Evolutionary conservation across 2,329 filamentous ascomycete species (phyloP), one percentile per base, ranked within the genome.

Genomic region (Epichloe brachyelytri): DNA sequence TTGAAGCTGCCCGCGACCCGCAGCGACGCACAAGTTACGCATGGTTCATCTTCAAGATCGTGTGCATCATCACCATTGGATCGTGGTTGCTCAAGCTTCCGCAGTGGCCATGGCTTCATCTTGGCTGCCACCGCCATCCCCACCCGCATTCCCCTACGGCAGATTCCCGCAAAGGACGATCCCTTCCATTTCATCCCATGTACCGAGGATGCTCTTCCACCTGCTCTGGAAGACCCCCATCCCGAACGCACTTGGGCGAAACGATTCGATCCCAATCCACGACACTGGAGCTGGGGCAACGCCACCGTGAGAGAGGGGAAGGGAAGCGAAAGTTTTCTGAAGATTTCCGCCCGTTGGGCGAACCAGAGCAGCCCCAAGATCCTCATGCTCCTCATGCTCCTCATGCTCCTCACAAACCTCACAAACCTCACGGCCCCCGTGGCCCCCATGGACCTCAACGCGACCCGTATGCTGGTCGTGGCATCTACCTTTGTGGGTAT

Each of bases 101-200:
- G 34, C 52, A 46, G 7, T 52, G 41, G 15, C 47, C 44, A 46
- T 48, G 46, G 50, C 49, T 43, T 43, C 54, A 51, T 33, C 39
- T 37, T 11, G 26, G 47, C 47, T 52, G 49, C 41, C 55, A 48
- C 19, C 48, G 45, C 34, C 55, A 51, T 48, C 8, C 22, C 37
- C 43, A 20, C 8, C 44, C 30, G 11, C 39, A 26, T 19, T 53
- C 53, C 51, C 54, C 1, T 57, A 56, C 41, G 56, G 57, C 14
- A 30, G 10, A 10, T 75, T 74, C 49, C 73, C 73, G 0, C 51
- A 56, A 15, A 63, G 3, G 57, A 64, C n/a, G 73, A 77, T 48
- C 65, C 70, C 1, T 75, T 77, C 51, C 70, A 54, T 6, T 71
- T 75, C 56, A 60, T 75, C 2, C 73, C 74, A 3, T 76, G 74